phyloP scores from a whole-genome alignment of 2,329 filamentous ascomycete species.

The Metarhizium anisopliae region DNA sequence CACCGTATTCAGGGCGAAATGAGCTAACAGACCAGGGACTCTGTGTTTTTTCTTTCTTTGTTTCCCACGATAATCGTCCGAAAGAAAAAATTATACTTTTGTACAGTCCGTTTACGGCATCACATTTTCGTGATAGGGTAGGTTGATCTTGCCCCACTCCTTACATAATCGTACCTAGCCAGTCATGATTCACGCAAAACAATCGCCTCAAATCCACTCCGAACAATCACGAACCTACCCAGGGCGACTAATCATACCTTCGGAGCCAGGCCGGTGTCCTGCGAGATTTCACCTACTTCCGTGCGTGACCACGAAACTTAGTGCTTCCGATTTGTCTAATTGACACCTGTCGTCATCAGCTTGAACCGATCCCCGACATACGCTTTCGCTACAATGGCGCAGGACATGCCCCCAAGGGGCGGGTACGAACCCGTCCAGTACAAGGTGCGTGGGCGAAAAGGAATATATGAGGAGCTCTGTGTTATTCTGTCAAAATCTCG shows the following conservation, averaged over 20 bases:
- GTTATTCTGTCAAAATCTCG: neutral
- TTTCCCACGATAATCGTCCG: too few relatives aligned
- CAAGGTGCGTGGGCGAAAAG: conserved; percentile 53
- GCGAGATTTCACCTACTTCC: neutral
- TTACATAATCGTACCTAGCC: conserved; percentile 3
- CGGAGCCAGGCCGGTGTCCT: conserved; percentile 2
- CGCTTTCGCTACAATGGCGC: conserved; percentile 61
- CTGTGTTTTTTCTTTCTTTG: too few relatives aligned
- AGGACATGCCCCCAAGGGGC: conserved; percentile 93
- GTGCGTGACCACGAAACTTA: neutral
- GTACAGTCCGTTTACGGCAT: too few relatives aligned
- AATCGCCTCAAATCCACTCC: conserved; percentile 1
- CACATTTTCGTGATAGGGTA: neutral
- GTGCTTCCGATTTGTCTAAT: neutral
- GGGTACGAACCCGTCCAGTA: conserved; percentile 97
- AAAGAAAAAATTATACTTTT: too few relatives aligned
- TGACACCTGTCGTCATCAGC: neutral
- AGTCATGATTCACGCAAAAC: neutral
- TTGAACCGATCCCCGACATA: neutral
- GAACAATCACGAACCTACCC: neutral
- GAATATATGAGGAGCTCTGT: neutral
- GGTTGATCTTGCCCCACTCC: neutral
- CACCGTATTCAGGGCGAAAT: too few relatives aligned
- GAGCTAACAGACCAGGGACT: too few relatives aligned
- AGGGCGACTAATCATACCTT: neutral